Base-by-base conservation (phyloP, 108 stramenopile species). In the Skeletonema tropicum region DNA sequence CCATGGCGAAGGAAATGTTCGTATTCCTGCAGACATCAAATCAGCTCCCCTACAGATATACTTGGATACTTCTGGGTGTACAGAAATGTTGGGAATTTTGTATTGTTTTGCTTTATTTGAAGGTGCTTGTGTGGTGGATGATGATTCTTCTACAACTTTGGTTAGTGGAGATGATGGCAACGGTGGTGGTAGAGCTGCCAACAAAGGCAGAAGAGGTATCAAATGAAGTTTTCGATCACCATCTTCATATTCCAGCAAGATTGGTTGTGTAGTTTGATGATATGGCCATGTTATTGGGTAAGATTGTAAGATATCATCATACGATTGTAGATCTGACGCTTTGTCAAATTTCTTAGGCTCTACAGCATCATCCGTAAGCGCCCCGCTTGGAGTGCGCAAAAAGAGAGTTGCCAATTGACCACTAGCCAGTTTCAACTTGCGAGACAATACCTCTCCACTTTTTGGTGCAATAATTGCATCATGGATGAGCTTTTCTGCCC, bases 31-130 rank as follows among this genome's bases (percentile, higher is more conserved):
- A 29, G 78, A 71, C 94, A 95, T 95, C 62, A 95, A 74, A 75
- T 93, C 79, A 29, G 94, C 94, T 29, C 94, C 94, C 19, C 94
- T 83, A 77, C 92, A 93, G 13, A 95, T 57, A 70, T 79, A 95
- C 65, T 92, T 90, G 61, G 91, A 89, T 6, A 86, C 88, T 46
- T 72, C 36, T 6, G 84, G 45, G 46, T 74, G 26, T 59, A 85
- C 36, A 49, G 83, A 46, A 76, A 81, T 33, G 60, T 62, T 57
- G 77, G 80, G 60, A 35, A 73, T 68, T 73, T 57, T 77, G 73
- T 60, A 60, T 61, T 30, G 33, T 59, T 31, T 61, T n/a, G 46
- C 72, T 42, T 69, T 39, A 80, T 41, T 57, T 60, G n/a, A n/a
- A n/a, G 45, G 15, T 70, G 31, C 77, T 75, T 82, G 73, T 33